Evolutionary conservation across 2,329 filamentous ascomycete species (phyloP).

Genomic region (Hypoxylon sp.): DNA sequence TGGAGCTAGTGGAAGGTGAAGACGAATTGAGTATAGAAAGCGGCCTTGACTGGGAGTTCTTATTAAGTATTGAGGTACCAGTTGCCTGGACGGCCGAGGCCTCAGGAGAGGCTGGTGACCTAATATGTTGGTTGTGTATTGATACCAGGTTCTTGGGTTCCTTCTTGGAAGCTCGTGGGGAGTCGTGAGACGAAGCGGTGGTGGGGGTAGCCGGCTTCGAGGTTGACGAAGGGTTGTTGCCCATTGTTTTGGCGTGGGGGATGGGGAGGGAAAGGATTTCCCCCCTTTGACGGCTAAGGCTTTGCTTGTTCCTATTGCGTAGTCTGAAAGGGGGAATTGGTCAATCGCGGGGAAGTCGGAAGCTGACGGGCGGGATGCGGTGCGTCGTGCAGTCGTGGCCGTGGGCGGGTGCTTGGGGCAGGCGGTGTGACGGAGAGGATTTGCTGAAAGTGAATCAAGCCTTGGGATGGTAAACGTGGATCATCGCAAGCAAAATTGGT

Average conservation of each 20-base stretch:
- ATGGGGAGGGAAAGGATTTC: constrained; percentile 36
- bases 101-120: constrained; percentile 73
- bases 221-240: constrained; percentile 63
- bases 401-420: constrained; percentile 34
- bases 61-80: constrained; percentile 67
- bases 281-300: constrained; percentile 28
- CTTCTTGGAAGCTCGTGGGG: constrained; percentile 57
- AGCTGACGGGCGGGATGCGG: constrained; percentile 47
- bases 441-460: constrained; percentile 41
- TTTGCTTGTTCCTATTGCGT: constrained; percentile 27
- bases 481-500: constrained; percentile 51
- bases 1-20: constrained; percentile 57
- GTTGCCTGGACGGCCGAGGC: constrained; percentile 73
- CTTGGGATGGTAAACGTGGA: constrained; percentile 43
- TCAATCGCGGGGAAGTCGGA: constrained; percentile 46
- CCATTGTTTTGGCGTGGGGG: constrained; percentile 57
- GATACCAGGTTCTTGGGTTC: constrained; percentile 69
- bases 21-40: constrained; percentile 66
- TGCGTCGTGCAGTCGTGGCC: constrained; percentile 38
- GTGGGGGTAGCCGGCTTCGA: constrained; percentile 57
- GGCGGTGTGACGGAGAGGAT: constrained; percentile 44
- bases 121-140: constrained; percentile 65
- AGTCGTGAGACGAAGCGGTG: constrained; percentile 51
- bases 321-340: constrained; percentile 23
- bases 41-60: constrained; percentile 65